Evolutionary conservation across 768 basidiomycete species (phyloP), one percentile per base, ranked within the genome.

Genomic region (Phlegmacium glaucopus): DNA sequence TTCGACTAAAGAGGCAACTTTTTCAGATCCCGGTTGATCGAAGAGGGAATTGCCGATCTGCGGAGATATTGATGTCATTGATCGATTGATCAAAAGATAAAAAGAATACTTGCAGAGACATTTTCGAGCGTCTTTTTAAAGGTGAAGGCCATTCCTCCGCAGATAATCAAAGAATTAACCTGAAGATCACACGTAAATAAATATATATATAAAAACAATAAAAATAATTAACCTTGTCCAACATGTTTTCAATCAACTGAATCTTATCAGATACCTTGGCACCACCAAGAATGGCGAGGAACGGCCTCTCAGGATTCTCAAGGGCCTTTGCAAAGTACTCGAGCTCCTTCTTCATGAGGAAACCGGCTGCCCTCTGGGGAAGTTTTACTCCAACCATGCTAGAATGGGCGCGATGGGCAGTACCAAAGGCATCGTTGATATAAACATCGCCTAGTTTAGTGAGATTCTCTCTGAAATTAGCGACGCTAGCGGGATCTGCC

Each of bases 191-290:
- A 16, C 7, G 30, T 12, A 16, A 26, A 38, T 9, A 9, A 26
- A 34, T n/a, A n/a, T n/a, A n/a, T n/a, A n/a, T n/a, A n/a, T n/a
- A n/a, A n/a, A n/a, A n/a, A n/a, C n/a, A n/a, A n/a, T n/a, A n/a
- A n/a, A n/a, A n/a, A n/a, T n/a, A n/a, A n/a, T n/a, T 16, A 53
- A 87, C 92, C 81, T 98, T 94, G 74, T 97, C 95, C 56, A 99
- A 77, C 89, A 99, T 88, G 76, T 96, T 96, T 59, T 99, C 94
- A 65, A 99, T 99, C 48, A 99, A 76, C 66, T 94, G 90, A 57
- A 99, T 96, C 75, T 99, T 99, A 73, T 99, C 95, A 13, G 93
- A 95, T 39, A 99, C 93, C 74, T 99, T 99, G 46, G 95, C 95
- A 62, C 95, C 95, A 58, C 95, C 95, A 47, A 98, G 85, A 63